These are phyloP conservation scores for Penicillium sp. DNA, from an alignment of 2,329 filamentous ascomycete species.

Conservation along the genomic window DNA sequence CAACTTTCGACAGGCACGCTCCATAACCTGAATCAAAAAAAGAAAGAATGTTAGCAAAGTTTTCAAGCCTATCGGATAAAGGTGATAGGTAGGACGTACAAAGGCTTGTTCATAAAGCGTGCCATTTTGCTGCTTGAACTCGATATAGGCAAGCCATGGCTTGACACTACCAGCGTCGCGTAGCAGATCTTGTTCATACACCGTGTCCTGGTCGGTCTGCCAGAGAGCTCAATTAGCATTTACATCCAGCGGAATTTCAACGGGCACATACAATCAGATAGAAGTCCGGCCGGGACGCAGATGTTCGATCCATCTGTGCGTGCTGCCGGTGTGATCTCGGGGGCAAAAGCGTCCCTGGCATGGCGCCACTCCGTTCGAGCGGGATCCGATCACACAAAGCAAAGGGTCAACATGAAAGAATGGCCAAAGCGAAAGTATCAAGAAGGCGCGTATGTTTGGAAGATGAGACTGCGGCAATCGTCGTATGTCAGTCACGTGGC, in stretches of 20 bases:
- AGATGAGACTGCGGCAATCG: constrained; percentile 32
- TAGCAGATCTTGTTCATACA: constrained; percentile 95
- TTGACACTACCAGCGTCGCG: constrained; percentile 83
- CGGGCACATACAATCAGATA: constrained; percentile 49
- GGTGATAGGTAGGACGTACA: constrained; percentile 45
- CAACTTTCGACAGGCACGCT: constrained; percentile 85
- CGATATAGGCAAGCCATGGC: constrained; percentile 93
- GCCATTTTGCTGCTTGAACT: constrained; percentile 87
- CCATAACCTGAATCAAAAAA: constrained; percentile 62
- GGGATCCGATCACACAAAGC: constrained; percentile 40
- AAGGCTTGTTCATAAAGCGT: constrained; percentile 82
- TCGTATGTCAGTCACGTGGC: constrained; percentile 35
- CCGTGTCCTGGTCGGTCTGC: constrained; percentile 81
- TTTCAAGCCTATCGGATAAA: background rate
- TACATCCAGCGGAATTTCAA: constrained; percentile 21
- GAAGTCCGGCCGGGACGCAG: constrained; percentile 47
- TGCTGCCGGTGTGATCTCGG: constrained; percentile 50
- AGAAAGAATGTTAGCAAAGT: background rate
- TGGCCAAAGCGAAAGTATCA: constrained; percentile 32
- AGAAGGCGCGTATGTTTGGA: constrained; percentile 33
- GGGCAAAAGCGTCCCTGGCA: constrained; percentile 56
- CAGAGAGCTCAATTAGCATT: constrained; percentile 42
- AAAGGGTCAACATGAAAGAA: constrained; percentile 32
- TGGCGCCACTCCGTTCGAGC: constrained; percentile 48
- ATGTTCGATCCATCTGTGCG: constrained; percentile 48